Evolutionary conservation across 331 rosid species (phyloP).

Genomic region (Erythrophleum ivorense): DNA sequence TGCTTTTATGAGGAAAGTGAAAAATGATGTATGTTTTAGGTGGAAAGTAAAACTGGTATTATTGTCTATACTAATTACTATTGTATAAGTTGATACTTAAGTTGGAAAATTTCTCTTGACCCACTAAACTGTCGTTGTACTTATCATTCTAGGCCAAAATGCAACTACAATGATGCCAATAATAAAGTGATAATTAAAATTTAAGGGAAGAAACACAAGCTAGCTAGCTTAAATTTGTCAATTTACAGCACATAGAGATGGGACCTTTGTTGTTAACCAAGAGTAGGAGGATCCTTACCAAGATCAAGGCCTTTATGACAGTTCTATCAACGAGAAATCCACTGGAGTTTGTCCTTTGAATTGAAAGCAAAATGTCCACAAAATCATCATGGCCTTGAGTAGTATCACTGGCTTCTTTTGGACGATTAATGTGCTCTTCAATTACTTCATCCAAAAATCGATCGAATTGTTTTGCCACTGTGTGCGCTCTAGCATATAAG

Average conservation of each 20-base stretch:
- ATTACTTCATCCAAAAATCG: background rate
- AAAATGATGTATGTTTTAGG: no score
- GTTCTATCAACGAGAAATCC: slow-evolving; percentile 46
- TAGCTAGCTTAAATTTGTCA: background rate
- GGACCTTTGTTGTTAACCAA: background rate
- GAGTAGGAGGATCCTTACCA: slow-evolving; percentile 43
- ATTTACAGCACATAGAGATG: background rate
- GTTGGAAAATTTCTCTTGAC: no score
- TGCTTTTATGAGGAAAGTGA: no score
- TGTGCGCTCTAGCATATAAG: slow-evolving; percentile 25
- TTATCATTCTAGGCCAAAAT: no score
- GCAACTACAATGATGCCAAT: no score
- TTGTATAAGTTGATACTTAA: no score
- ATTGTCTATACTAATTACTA: no score
- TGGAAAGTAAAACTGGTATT: no score
- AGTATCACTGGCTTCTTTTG: background rate
- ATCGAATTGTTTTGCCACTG: background rate
- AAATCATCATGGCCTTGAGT: background rate
- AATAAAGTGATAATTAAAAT: no score
- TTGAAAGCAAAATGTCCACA: background rate
- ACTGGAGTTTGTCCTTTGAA: slow-evolving; percentile 39
- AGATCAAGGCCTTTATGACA: slow-evolving; percentile 52
- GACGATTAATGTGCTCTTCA: background rate
- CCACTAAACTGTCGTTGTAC: no score
- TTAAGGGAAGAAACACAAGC: background rate